Percentiles rank a stretch among this genome's conserved stretches.
Evolutionary conservation across 257 asterid genomes (phyloP).

Genomic region (Coffea canephora): DNA sequence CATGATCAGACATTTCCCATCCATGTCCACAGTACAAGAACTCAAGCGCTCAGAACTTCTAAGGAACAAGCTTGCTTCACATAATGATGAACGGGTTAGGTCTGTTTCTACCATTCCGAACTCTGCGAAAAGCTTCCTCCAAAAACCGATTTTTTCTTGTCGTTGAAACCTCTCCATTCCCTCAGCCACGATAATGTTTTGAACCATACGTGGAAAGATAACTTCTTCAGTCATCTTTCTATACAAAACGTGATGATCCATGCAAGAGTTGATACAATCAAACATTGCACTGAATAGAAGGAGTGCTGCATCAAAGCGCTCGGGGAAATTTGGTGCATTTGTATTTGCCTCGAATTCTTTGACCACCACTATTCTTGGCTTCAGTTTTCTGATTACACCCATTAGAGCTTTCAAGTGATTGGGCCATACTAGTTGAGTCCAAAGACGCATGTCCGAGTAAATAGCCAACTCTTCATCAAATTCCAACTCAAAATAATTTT

Average conservation of each 20-base stretch:
- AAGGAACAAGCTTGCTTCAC: conserved; percentile 32
- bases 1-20: conserved; percentile 36
- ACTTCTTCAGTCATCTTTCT: conserved; percentile 35
- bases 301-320: conserved; percentile 45
- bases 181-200: conserved; percentile 40
- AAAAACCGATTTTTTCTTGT: conserved; percentile 19
- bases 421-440: conserved; percentile 33
- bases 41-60: conserved; percentile 19
- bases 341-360: conserved; percentile 47
- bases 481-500: conserved; percentile 23
- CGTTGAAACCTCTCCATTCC: conserved; percentile 36
- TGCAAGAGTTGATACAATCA: conserved; percentile 38
- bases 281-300: conserved; percentile 39
- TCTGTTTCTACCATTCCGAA: conserved; percentile 34
- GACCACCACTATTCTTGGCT: conserved; percentile 36
- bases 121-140: conserved; percentile 31
- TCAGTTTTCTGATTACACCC: conserved; percentile 23
- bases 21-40: conserved; percentile 27
- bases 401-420: conserved; percentile 29
- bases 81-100: conserved; percentile 31
- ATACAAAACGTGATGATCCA: conserved; percentile 23
- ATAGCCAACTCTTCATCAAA: conserved; percentile 35
- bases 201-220: conserved; percentile 20
- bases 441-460: conserved; percentile 31
- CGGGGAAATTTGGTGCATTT: conserved; percentile 39